Base-by-base conservation (phyloP, 768 basidiomycete genomes). In the Suillus americanus region DNA sequence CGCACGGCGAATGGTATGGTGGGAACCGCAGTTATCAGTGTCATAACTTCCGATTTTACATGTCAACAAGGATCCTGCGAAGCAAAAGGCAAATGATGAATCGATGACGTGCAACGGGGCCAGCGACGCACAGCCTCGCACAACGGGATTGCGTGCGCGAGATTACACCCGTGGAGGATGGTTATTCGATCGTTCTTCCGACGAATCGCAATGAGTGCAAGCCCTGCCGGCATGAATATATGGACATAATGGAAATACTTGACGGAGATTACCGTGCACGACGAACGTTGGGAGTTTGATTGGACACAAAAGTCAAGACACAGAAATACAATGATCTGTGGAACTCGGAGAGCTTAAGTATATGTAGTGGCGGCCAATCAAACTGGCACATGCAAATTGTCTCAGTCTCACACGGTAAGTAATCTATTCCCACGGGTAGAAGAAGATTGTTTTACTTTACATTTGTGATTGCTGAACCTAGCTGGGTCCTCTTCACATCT, bases 401-500 rank as follows among this genome's bases (percentile, higher is more conserved):
- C 33, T 54, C 30, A 54, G 53, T 33, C 30, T 54, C 30, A 33
- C 55, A 56, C 55, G 55, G 37, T 37, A 5, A 6, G 53, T 54
- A 54, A 54, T 54, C 37, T 38, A 38, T 63, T 63, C 62, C 30
- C 62, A 63, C 62, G 62, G 30, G 25, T 35, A 3, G 16, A 16
- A n/a, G 12, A 54, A 37, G 45, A 65, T 64, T 45, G 59, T 62
- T 61, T 68, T 63, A 62, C 25, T 51, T 33, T 54, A 33, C 30
- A 54, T 54, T 45, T 64, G 50, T 30, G 74, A 62, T 20, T 61
- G 63, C 65, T 71, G n/a, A 25, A 48, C 45, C 9, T 45, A 12
- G 46, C n/a, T 64, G 1, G 30, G 37, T 45, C 46, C 35, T 70
- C 62, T 65, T 68, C 61, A 54, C 68, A 67, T 68, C 23, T 57